Percentiles rank a stretch among this genome's conserved stretches.
Evolutionary conservation across 192 early-diverging fungal species (phyloP).

Genomic region (Backusella tuberculispora): DNA sequence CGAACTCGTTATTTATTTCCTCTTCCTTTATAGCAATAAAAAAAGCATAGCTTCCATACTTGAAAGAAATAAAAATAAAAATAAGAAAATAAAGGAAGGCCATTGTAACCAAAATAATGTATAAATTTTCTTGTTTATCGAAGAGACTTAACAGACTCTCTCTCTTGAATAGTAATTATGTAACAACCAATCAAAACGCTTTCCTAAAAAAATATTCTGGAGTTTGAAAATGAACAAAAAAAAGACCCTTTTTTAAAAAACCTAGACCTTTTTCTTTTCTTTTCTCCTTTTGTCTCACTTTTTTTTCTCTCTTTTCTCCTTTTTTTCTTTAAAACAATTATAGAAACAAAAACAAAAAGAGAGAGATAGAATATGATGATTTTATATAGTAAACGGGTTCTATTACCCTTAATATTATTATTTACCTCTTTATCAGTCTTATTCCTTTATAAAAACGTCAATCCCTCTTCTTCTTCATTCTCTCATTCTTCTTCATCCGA

Average conservation of each 20-base stretch:
- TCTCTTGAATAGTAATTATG: background rate
- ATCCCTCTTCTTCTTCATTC: background rate
- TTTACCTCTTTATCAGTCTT: background rate
- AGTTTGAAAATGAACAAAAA: background rate
- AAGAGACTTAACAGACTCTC: too few species aligned
- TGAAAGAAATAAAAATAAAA: background rate
- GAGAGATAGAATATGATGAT: background rate
- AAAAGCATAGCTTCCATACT: background rate
- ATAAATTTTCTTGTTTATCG: too few species aligned
- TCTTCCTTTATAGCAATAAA: background rate
- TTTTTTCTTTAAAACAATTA: background rate
- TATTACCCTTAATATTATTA: background rate
- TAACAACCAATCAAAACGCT: background rate
- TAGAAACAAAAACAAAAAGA: background rate
- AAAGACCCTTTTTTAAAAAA: background rate
- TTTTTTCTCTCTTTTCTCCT: background rate
- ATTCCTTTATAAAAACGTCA: slow-evolving; percentile 13
- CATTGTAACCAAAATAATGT: too few species aligned
- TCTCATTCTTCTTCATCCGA: background rate
- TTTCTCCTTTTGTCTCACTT: background rate
- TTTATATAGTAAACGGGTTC: slow-evolving; percentile 7
- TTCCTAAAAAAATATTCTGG: background rate
- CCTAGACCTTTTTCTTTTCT: background rate
- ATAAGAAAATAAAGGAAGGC: too few species aligned
- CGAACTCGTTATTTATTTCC: background rate